Evolutionary conservation across 148 eudicot species (phyloP).

Genomic region (Persicaria tinctoria): DNA sequence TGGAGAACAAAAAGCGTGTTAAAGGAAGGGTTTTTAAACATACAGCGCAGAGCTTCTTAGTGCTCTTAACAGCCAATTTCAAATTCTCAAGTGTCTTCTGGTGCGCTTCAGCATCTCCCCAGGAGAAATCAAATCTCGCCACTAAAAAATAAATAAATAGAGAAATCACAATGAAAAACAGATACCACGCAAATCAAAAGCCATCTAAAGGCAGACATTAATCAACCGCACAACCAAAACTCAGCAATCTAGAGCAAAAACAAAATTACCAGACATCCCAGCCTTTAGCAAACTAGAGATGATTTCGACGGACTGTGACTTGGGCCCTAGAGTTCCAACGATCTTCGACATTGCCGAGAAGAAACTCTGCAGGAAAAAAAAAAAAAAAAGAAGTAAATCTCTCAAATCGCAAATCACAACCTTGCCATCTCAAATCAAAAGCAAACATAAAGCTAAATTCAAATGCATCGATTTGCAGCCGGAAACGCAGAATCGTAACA

Average conservation of each 20-base stretch:
- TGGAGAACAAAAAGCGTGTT: background rate
- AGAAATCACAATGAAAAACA: background rate
- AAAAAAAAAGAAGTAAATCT: background rate
- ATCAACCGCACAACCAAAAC: background rate
- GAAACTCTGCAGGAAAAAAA: constrained; percentile 40
- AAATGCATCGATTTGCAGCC: background rate
- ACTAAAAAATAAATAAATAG: constrained; percentile 32
- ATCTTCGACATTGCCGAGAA: constrained; percentile 95
- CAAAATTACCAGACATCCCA: constrained; percentile 74
- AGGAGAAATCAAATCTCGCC: constrained; percentile 94
- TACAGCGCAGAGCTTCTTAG: constrained; percentile 94
- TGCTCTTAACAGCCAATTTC: constrained; percentile 71
- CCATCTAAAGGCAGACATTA: background rate
- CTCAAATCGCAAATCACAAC: constrained; percentile 13
- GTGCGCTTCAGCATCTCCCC: constrained; percentile 76
- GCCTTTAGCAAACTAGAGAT: constrained; percentile 75
- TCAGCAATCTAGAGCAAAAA: background rate
- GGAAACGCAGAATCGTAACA: background rate
- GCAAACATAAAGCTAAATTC: background rate
- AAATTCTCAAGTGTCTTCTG: constrained; percentile 84
- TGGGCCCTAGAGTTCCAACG: constrained; percentile 90
- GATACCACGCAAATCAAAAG: background rate
- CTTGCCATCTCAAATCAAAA: background rate
- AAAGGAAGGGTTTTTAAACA: constrained; percentile 20
- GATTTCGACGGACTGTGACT: constrained; percentile 68